These are phyloP conservation scores for Nigrospora oryzae DNA, from an alignment of 2,329 filamentous ascomycete species.

Conservation along the genomic window DNA sequence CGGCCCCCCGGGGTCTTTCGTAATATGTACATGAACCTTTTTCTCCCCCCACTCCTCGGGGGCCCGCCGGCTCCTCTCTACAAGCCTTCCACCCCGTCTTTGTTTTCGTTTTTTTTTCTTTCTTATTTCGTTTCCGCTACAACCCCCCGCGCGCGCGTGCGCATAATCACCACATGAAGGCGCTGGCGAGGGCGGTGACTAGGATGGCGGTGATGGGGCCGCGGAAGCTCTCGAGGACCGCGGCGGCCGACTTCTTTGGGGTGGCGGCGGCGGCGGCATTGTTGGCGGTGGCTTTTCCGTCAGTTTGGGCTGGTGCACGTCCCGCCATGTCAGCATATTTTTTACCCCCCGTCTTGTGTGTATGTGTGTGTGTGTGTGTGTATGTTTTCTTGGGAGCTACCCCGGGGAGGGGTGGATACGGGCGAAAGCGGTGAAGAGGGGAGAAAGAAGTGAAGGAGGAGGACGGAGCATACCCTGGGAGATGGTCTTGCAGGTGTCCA, in stretches of 20 bases:
- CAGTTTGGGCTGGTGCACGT: neutral
- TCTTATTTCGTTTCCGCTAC: too few relatives aligned
- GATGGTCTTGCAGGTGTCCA: constrained; percentile 18
- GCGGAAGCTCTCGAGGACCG: constrained; percentile 2
- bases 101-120: too few relatives aligned
- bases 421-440: neutral
- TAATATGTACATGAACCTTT: too few relatives aligned
- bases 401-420: too few relatives aligned
- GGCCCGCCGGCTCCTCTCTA: too few relatives aligned
- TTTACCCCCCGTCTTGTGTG: neutral
- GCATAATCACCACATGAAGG: constrained; percentile 2
- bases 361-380: too few relatives aligned
- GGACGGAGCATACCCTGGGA: constrained; percentile 1
- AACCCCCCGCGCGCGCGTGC: too few relatives aligned
- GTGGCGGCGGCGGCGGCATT: neutral
- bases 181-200: constrained; percentile 1
- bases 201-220: constrained; percentile 2
- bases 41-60: too few relatives aligned
- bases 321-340: neutral
- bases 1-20: too few relatives aligned
- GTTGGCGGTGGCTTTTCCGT: neutral
- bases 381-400: too few relatives aligned
- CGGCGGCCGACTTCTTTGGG: constrained; percentile 2
- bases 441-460: neutral
- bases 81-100: too few relatives aligned